phyloP scores from a whole-genome alignment of 2,329 filamentous ascomycete genomes.

The Fusarium mundagurra region DNA sequence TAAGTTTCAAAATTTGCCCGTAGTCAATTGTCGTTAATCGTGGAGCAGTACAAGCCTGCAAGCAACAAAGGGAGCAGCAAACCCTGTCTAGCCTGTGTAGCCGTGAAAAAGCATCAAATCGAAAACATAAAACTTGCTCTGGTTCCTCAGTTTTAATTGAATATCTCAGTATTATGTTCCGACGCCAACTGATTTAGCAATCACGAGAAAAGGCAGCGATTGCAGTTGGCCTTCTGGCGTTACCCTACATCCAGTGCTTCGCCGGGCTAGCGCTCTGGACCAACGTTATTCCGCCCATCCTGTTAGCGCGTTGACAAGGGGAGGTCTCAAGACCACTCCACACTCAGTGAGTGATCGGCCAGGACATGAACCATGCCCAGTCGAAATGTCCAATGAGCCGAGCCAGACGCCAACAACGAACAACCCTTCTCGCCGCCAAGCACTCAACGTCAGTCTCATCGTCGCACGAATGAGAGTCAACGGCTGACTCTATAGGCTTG shows the following conservation, averaged over 20 bases:
- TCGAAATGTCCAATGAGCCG: not conserved
- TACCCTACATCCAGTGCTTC: not conserved
- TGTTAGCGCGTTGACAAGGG: not conserved
- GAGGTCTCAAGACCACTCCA: not conserved
- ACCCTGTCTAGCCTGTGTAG: not conserved
- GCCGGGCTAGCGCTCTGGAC: rapidly evolving
- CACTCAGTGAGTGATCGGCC: not conserved
- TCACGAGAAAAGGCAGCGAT: not conserved
- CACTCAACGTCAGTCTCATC: not conserved
- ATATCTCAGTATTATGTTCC: rapidly evolving
- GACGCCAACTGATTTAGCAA: too few relatives aligned
- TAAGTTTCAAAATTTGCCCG: too few relatives aligned
- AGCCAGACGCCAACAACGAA: not conserved
- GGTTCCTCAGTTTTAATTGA: rapidly evolving
- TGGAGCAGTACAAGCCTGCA: rapidly evolving
- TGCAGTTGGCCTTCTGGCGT: rapidly evolving
- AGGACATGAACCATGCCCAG: not conserved
- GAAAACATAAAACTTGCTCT: rapidly evolving
- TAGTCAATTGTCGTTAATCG: too few relatives aligned
- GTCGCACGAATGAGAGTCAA: rapidly evolving
- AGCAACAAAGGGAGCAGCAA: rapidly evolving
- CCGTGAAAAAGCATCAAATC: not conserved
- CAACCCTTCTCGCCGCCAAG: not conserved
- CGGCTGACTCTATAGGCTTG: slow-evolving; percentile 7
- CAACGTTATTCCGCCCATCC: not conserved